Evolutionary conservation across 257 asterid species (phyloP).

Genomic region (Plantago ovata): DNA sequence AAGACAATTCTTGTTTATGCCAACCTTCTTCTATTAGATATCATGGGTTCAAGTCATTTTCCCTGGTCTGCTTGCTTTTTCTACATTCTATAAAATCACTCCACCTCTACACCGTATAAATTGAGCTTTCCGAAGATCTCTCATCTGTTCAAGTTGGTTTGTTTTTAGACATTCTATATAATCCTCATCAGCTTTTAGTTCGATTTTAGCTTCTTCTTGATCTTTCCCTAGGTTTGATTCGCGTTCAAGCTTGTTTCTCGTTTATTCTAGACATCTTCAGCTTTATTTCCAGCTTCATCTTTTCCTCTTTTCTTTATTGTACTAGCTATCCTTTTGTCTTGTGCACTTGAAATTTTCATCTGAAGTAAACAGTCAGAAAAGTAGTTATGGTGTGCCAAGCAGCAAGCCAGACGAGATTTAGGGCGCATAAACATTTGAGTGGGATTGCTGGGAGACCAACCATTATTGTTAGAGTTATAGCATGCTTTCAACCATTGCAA

Average conservation of each 20-base stretch:
- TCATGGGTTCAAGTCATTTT: slow-evolving; percentile 63
- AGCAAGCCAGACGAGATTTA: slow-evolving; percentile 68
- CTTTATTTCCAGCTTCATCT: neutral
- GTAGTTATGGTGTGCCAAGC: slow-evolving; percentile 95
- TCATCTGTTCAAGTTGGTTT: slow-evolving; percentile 6
- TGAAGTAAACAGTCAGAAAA: slow-evolving; percentile 33
- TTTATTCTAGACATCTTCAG: slow-evolving; percentile 15
- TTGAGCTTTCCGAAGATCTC: slow-evolving; percentile 4
- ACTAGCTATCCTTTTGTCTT: slow-evolving; percentile 19
- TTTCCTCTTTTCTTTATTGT: neutral
- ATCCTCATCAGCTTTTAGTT: neutral
- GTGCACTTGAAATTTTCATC: slow-evolving; percentile 7
- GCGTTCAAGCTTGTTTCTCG: neutral
- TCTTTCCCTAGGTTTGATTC: slow-evolving; percentile 16
- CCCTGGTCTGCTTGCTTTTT: slow-evolving; percentile 43
- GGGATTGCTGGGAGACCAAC: slow-evolving; percentile 74
- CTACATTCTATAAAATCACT: slow-evolving; percentile 48
- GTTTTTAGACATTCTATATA: neutral
- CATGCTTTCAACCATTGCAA: slow-evolving; percentile 79
- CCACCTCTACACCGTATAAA: slow-evolving; percentile 10
- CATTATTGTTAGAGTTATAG: slow-evolving; percentile 72
- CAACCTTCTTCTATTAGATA: slow-evolving; percentile 8
- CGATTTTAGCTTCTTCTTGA: slow-evolving; percentile 19
- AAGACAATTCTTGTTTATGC: neutral
- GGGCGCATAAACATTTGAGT: slow-evolving; percentile 67